Conservation (phyloP, 2,329 filamentous ascomycete species). For the Coniochaeta sp. region DNA sequence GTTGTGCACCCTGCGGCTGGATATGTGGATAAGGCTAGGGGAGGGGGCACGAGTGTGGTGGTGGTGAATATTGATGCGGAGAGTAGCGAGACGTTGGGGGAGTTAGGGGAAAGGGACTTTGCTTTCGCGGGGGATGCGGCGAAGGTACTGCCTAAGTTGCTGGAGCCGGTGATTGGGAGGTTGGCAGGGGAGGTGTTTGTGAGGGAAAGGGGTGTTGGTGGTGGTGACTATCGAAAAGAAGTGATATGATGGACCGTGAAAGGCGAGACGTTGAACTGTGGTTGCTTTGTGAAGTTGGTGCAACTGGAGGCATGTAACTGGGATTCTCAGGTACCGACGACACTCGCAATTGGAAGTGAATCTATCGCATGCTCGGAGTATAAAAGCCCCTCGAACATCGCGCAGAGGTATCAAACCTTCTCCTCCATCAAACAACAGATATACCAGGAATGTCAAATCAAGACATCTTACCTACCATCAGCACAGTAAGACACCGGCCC, state of each 20-base stretch:
- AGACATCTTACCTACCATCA: no score
- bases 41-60: conserved; percentile 62
- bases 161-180: conserved; percentile 35
- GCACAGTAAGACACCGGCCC: no score
- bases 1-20: conserved; percentile 73
- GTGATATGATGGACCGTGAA: no score
- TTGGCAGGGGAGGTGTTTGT: not conserved
- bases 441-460: no score
- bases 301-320: no score
- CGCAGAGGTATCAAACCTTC: not conserved
- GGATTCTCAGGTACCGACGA: no score
- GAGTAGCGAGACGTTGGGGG: conserved; percentile 22
- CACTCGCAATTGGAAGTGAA: no score
- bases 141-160: conserved; percentile 43
- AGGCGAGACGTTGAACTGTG: not conserved
- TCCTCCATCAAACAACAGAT: not conserved
- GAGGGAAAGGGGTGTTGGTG: not conserved
- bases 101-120: conserved; percentile 43
- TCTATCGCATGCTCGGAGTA: no score
- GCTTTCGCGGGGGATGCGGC: conserved; percentile 54
- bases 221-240: no score
- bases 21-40: conserved; percentile 59
- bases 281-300: no score
- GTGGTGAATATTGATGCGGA: conserved; percentile 70
- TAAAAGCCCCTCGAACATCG: not conserved